Conservation (phyloP, 1,284 basidiomycete species). For the Pseudomicrostroma phylloplanum region DNA sequence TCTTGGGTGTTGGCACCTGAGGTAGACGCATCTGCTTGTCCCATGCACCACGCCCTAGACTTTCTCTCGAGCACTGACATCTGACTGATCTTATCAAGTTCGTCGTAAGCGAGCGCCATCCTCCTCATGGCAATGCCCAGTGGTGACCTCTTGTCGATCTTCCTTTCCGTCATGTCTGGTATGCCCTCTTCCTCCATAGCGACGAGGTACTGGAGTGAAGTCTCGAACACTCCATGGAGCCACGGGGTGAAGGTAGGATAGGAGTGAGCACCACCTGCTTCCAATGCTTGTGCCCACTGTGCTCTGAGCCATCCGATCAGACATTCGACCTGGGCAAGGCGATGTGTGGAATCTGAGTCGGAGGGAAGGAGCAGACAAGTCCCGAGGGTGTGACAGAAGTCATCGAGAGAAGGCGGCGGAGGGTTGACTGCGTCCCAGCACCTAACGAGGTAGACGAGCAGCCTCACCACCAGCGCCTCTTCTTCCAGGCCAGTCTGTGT, state of each 20-base stretch:
- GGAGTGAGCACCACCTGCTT: not conserved
- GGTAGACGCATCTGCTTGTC: not conserved
- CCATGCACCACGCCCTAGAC: not conserved
- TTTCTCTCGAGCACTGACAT: not conserved
- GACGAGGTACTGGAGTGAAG: not conserved
- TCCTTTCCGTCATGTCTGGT: not conserved
- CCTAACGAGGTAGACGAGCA: not conserved
- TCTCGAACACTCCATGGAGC: not conserved
- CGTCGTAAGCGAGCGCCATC: not conserved
- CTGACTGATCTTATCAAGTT: not conserved
- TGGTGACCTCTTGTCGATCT: not conserved
- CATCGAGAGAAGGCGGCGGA: not conserved
- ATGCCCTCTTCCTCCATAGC: slow-evolving; percentile 1
- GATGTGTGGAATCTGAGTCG: no score
- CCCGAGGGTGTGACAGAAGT: not conserved
- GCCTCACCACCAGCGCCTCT: not conserved
- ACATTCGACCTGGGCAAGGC: not conserved
- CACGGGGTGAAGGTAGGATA: not conserved
- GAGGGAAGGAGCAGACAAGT: not conserved
- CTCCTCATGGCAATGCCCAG: slow-evolving; percentile 3
- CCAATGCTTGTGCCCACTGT: not conserved
- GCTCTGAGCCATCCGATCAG: not conserved
- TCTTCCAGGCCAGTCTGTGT: no score
- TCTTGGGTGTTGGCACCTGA: not conserved
- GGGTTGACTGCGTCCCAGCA: not conserved